These are phyloP conservation scores for Globisporangium polare DNA, from an alignment of 352 stramenopile genomes.

Conservation along the genomic window DNA sequence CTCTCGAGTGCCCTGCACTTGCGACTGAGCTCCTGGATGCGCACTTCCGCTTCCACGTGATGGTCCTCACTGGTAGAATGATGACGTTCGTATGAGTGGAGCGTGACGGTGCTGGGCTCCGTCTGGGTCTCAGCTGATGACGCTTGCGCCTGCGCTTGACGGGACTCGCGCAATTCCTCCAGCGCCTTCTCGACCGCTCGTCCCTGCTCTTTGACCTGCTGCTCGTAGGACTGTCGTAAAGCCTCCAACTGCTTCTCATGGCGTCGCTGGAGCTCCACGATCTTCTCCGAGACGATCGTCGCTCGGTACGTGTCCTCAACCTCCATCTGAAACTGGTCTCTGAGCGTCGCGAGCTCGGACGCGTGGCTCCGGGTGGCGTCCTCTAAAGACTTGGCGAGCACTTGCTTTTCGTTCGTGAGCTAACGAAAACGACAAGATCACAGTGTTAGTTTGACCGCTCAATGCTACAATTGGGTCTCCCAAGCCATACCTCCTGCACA, in stretches of 20 bases:
- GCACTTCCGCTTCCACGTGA: constrained; percentile 14
- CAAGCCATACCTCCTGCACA: constrained; percentile 6
- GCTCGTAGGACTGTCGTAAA: constrained; percentile 22
- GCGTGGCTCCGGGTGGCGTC: neutral
- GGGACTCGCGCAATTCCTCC: constrained; percentile 3
- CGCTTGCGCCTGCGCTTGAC: neutral
- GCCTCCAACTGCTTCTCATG: constrained; percentile 19
- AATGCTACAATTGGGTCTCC: neutral
- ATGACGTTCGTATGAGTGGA: neutral
- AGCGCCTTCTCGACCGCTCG: constrained; percentile 16
- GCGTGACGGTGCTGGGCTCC: constrained; percentile 4
- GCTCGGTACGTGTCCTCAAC: constrained; percentile 14
- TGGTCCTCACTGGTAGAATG: neutral
- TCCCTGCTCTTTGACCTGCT: constrained; percentile 19
- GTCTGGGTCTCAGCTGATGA: constrained; percentile 21
- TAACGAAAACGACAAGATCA: neutral
- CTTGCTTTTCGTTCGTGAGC: constrained; percentile 10
- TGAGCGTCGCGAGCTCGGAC: constrained; percentile 1
- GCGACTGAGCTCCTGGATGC: constrained; percentile 39
- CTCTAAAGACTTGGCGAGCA: neutral
- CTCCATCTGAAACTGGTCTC: constrained; percentile 10
- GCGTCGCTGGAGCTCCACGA: constrained; percentile 7
- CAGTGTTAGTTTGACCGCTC: neutral
- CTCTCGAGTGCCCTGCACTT: constrained; percentile 49
- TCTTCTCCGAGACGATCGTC: constrained; percentile 14